phyloP scores from a whole-genome alignment of 768 basidiomycete genomes.

The Auricularia heimuer region DNA sequence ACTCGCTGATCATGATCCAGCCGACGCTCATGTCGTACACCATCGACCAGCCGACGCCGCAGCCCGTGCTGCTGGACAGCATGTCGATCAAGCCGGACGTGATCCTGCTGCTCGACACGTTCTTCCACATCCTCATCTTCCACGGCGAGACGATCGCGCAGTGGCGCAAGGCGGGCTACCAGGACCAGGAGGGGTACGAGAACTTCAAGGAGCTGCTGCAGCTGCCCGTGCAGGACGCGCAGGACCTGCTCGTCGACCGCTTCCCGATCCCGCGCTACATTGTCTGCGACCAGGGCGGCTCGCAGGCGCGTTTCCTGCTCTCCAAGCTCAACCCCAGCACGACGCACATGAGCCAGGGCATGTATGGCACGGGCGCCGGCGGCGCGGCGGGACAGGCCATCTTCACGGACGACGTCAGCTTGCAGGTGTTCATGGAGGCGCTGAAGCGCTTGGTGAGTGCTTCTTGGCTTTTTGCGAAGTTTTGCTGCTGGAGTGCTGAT shows the following conservation, averaged over 20 bases:
- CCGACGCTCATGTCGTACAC: constrained; percentile 98
- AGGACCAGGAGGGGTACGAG: constrained; percentile 97
- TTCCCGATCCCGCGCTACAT: constrained; percentile 98
- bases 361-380: constrained; percentile 73
- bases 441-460: constrained; percentile 65
- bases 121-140: constrained; percentile 99
- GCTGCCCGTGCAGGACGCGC: constrained; percentile 78
- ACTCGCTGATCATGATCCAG: constrained; percentile 99
- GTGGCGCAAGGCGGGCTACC: constrained; percentile 97
- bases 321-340: constrained; percentile 97
- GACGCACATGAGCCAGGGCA: constrained; percentile 82
- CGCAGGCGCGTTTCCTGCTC: constrained; percentile 95
- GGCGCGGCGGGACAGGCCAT: constrained; percentile 78
- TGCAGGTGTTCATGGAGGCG: constrained; percentile 97
- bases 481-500: background rate
- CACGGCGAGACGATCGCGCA: constrained; percentile 95
- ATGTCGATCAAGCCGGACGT: constrained; percentile 97
- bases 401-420: constrained; percentile 96
- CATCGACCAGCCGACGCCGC: constrained; percentile 72
- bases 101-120: constrained; percentile 92
- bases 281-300: constrained; percentile 94
- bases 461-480: background rate
- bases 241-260: constrained; percentile 89
- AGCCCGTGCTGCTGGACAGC: constrained; percentile 92
- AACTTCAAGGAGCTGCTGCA: constrained; percentile 94